Base-by-base conservation (phyloP, 2,329 filamentous ascomycete species). In the Fusarium sp. region DNA sequence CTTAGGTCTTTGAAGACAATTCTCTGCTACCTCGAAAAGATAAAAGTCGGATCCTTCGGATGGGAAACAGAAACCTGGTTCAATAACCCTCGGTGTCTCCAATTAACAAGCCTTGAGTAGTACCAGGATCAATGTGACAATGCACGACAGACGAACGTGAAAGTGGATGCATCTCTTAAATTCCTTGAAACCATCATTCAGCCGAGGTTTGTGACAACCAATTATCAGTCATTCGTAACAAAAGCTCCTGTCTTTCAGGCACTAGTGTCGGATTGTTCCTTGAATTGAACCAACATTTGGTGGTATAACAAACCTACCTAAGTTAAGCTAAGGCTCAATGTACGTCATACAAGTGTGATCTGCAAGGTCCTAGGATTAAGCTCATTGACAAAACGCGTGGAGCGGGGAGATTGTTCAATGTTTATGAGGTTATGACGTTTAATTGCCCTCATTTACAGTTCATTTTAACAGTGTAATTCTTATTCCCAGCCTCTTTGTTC, bases 221-320 rank as follows among this genome's bases (percentile, higher is more conserved):
- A 21, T 2, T 10, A 30, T 51, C 1, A 5, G 6, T 18, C 18
- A 12, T 9, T 41, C 50, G 53, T 28, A 64, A 21, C 37, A 60
- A 59, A 64, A 49, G 46, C 58, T 56, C 48, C 61, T 60, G 28
- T 12, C n/a, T 28, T 55, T 49, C 37, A 23, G n/a, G 45, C 43
- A 18, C 53, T 67, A 68, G 53, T 50, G 53, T 18, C 11, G 34
- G 12, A 43, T 21, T 48, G 43, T 65, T 68, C 52, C 63, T 61
- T 71, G 67, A 37, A 57, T 65, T 61, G 54, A 70, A 41, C 62
- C 58, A 67, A 55, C 30, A 52, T 19, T 14, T 30, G 42, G 34
- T 21, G 34, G 41, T 43, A 43, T 25, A 43, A 25, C 39, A 41
- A n/a, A n/a, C n/a, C n/a, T n/a, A n/a, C n/a, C n/a, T n/a, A n/a